Evolutionary conservation across 106 monocot genomes (phyloP), one percentile per base, ranked within the genome.

Genomic region (Vanilla planifolia): DNA sequence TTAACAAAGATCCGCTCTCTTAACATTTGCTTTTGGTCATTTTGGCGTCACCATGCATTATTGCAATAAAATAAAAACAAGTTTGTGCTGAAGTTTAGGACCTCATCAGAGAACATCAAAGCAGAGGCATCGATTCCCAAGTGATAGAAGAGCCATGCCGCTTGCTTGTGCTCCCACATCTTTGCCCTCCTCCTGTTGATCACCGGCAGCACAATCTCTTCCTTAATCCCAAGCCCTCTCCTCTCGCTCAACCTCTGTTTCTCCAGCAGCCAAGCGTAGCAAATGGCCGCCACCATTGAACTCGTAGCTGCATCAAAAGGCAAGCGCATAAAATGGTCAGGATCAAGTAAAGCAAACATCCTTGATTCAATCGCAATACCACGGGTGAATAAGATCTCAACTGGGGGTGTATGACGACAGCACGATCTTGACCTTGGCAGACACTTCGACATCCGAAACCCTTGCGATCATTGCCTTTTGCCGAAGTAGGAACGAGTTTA

Each of bases 241-340:
- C 41, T 42, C 35, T 25, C 50, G 43, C 40, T 57, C 55, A 9
- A 66, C 20, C 16, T 57, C 22, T 19, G 67, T 45, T 77, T 83
- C 71, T 67, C 75, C 36, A 78, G 45, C 25, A 83, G 55, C 83
- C 83, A 83, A 2, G 83, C 71, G 24, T 83, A 83, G 59, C 83
- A 63, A 45, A 83, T 72, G 2, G 78, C 74, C 2, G 78, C 83
- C 47, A 71, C 77, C 39, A 83, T 78, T 13, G 83, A 83, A 37
- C 78, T 83, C 37, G 67, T 56, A 1, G 24, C 67, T 43, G 64
- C 77, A 66, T 48, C 42, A 29, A 36, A 30, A 23, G 55, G 46
- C 1, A 47, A 5, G 6, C 52, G 5, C 13, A 41, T 15, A 40
- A 2, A 34, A 30, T 13, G 3, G 35, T 36, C 35, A 57, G 35